These are phyloP conservation scores for Aechmea fasciata DNA, from an alignment of 176 grass and related monocot genomes.

Conservation along the genomic window DNA sequence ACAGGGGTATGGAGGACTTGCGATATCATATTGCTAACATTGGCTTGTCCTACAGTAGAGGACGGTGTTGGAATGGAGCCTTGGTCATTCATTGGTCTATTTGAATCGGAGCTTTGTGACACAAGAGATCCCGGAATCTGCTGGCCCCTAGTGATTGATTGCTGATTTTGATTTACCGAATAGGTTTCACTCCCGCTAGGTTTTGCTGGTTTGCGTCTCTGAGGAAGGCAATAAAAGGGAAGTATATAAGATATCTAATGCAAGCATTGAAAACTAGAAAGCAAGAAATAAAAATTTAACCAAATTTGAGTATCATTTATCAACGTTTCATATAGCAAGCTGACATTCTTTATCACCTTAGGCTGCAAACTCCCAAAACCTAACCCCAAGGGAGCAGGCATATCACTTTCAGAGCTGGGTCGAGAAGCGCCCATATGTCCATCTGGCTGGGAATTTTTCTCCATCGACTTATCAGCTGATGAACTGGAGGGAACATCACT, in stretches of 20 bases:
- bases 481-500: slow-evolving; percentile 24
- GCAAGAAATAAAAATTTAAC: slow-evolving; percentile 8
- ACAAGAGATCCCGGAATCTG: slow-evolving; percentile 44
- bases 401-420: slow-evolving; percentile 22
- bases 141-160: slow-evolving; percentile 44
- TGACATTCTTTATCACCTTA: slow-evolving; percentile 41
- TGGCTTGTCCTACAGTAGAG: slow-evolving; percentile 30
- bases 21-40: slow-evolving; percentile 64
- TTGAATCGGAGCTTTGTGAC: slow-evolving; percentile 28
- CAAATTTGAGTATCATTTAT: slow-evolving; percentile 2
- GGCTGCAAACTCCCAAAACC: slow-evolving; percentile 73
- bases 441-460: slow-evolving; percentile 13
- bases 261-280: slow-evolving; percentile 1
- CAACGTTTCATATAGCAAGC: slow-evolving; percentile 10
- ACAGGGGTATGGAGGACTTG: slow-evolving; percentile 50
- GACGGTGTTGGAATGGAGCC: slow-evolving; percentile 15
- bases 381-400: slow-evolving; percentile 52
- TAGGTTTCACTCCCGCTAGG: slow-evolving; percentile 26
- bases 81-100: slow-evolving; percentile 3
- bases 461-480: slow-evolving; percentile 29
- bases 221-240: slow-evolving; percentile 18
- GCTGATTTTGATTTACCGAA: slow-evolving; percentile 24
- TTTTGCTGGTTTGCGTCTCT: slow-evolving; percentile 39
- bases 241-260: slow-evolving; percentile 4
- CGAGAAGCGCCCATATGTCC: slow-evolving; percentile 22